phyloP scores from a whole-genome alignment of 2,329 filamentous ascomycete genomes.

The Aureobasidium sp. region DNA sequence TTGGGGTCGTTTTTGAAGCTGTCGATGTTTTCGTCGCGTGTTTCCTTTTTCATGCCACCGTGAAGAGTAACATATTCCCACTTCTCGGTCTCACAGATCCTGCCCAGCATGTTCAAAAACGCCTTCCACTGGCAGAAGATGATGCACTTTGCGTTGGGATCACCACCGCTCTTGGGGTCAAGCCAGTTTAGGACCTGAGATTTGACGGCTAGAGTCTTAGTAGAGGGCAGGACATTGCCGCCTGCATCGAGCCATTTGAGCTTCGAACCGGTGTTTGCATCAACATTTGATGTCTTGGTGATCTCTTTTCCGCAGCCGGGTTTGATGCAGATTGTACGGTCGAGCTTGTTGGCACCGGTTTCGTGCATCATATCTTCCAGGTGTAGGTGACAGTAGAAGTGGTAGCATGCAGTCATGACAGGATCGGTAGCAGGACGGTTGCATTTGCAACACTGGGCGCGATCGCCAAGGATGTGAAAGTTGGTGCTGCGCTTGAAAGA shows the following conservation, averaged over 20 bases:
- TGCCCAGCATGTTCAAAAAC: conserved; percentile 45
- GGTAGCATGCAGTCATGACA: conserved; percentile 45
- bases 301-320: conserved; percentile 24
- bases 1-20: conserved; percentile 38
- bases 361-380: conserved; percentile 28
- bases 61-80: conserved; percentile 46
- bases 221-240: conserved; percentile 36
- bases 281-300: conserved; percentile 17
- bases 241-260: conserved; percentile 33
- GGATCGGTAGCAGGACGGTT: conserved; percentile 32
- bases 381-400: conserved; percentile 50
- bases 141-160: conserved; percentile 48
- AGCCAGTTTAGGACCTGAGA: conserved; percentile 40
- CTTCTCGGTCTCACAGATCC: conserved; percentile 43
- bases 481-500: conserved; percentile 28
- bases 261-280: conserved; percentile 22
- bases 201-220: conserved; percentile 42
- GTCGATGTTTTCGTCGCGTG: conserved; percentile 41
- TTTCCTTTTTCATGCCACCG: conserved; percentile 40
- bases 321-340: conserved; percentile 22
- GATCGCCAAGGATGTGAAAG: conserved; percentile 28
- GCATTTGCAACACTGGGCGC: conserved; percentile 40
- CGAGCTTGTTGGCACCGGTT: conserved; percentile 21
- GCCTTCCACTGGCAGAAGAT: conserved; percentile 54
- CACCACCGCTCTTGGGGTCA: conserved; percentile 22